A percentile compares a stretch with the other conserved stretches of the same genome.
phyloP scores from a whole-genome alignment of 441 rosid species.

The Dalechampia spathulata region DNA sequence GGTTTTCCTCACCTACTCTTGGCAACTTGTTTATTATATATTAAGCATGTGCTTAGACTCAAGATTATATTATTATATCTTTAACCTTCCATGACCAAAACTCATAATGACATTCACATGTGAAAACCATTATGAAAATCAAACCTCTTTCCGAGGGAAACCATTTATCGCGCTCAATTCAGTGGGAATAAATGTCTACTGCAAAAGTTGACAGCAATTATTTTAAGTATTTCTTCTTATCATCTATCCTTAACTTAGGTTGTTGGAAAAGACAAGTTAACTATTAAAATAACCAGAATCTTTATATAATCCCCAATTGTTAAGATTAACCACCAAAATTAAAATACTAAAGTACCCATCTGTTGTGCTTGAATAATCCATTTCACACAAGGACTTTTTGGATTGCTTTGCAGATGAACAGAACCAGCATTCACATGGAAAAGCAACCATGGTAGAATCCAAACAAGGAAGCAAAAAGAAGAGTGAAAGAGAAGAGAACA shows the following conservation, averaged over 20 bases:
- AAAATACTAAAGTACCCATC: neutral
- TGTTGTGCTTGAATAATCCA: neutral
- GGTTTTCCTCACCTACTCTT: slow-evolving; percentile 4
- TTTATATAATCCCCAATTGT: neutral
- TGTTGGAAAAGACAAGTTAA: neutral
- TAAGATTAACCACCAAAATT: neutral
- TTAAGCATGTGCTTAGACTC: neutral
- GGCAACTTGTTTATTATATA: neutral
- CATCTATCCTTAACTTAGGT: neutral
- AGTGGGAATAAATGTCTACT: neutral
- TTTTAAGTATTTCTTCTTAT: neutral
- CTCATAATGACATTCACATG: slow-evolving; percentile 8
- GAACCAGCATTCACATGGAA: no score
- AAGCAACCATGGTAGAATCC: no score
- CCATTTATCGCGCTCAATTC: no score
- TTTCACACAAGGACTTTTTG: slow-evolving; percentile 1
- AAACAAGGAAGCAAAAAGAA: neutral
- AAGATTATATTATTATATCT: neutral
- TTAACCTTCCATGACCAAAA: neutral
- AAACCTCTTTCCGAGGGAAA: no score
- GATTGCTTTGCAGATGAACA: no score
- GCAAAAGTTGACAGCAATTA: neutral
- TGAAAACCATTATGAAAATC: no score
- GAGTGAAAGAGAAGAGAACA: slow-evolving; percentile 1
- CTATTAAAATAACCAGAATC: neutral